Evolutionary conservation across 805 yeast species (phyloP).

Genomic region (Barnettozyma californica): DNA sequence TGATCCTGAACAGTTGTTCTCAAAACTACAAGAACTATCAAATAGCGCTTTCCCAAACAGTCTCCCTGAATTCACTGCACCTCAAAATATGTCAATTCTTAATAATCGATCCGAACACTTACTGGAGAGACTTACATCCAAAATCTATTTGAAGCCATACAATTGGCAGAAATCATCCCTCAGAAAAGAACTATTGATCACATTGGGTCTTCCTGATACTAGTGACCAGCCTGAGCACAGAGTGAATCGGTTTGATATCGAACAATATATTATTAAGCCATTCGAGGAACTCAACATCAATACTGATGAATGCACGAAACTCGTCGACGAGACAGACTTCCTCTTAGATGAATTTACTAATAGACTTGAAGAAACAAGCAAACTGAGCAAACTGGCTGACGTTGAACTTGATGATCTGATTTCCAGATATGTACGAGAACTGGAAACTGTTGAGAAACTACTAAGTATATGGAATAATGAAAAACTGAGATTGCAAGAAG

Average conservation of each 20-base stretch:
- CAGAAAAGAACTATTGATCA: conserved; percentile 55
- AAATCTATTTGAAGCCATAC: conserved; percentile 48
- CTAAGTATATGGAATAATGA: conserved; percentile 49
- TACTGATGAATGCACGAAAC: conserved; percentile 27
- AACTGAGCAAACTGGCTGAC: conserved; percentile 24
- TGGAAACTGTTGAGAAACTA: conserved; percentile 33
- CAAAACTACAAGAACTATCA: conserved; percentile 8
- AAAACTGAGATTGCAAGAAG: conserved; percentile 45
- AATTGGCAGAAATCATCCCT: conserved; percentile 68
- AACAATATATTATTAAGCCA: conserved; percentile 15
- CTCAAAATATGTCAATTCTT: conserved; percentile 14
- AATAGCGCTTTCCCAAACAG: conserved; percentile 11
- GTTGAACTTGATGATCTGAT: conserved; percentile 36
- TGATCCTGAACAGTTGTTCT: conserved; percentile 4
- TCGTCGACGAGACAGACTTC: conserved; percentile 20
- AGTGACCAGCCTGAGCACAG: conserved; percentile 24
- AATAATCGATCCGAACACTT: conserved; percentile 35
- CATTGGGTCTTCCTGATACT: conserved; percentile 64
- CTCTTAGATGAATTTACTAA: conserved; percentile 17
- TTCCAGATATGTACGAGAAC: conserved; percentile 27
- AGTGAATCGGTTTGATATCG: conserved; percentile 21
- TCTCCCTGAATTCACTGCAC: conserved; percentile 5
- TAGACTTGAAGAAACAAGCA: conserved; percentile 14
- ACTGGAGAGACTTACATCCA: conserved; percentile 41
- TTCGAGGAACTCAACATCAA: conserved; percentile 29